Base-by-base conservation (phyloP, 2,329 filamentous ascomycete genomes). In the Apiospora saccharicola region DNA sequence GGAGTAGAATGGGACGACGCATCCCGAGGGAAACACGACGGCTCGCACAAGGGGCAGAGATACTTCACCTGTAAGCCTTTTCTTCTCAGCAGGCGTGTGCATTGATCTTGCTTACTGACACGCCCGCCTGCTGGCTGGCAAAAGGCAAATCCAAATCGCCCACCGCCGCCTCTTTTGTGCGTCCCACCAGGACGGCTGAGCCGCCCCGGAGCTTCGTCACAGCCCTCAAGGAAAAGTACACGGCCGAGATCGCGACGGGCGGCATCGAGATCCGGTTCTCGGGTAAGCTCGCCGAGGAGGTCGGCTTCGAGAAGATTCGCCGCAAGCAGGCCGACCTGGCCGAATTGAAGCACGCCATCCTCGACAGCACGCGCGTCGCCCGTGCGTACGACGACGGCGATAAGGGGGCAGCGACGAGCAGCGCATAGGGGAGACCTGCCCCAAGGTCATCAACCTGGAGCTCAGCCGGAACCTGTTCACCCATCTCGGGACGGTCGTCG, bases 1-100 rank as follows among this genome's bases (percentile, higher is more conserved):
- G 96, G 96, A 67, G 94, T 98, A 68, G 96, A 99, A 87, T 99
- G 96, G 96, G 96, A 98, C 83, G 94, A 98, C 81, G 85, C 91
- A 72, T 88, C 86, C 49, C 89, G 95, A 78, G 96, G 96, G 74
- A 98, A 98, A 85, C 95, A 99, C 83, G 90, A 96, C 78, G 96
- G 96, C 73, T 91, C 92, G 73, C 91, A 97, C 82, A 91, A 93
- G 75, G 94, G 93, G 73, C 86, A 89, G 74, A 90, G 89, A 74
- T 98, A 98, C 80, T 98, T 98, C 79, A 85, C 87, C 77, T 98
- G 96, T 96, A 89, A 80, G 85, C 57, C 19, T 6, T 26, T n/a
- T 4, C 57, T n/a, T 10, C 24, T 69, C 37, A 49, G 70, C 41
- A 10, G 24, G 5, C 57, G 19, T 7, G 19, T 10, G 10, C 6